These are phyloP conservation scores for Thamnidium elegans DNA, from an alignment of 192 early-diverging fungal genomes.

Conservation along the genomic window DNA sequence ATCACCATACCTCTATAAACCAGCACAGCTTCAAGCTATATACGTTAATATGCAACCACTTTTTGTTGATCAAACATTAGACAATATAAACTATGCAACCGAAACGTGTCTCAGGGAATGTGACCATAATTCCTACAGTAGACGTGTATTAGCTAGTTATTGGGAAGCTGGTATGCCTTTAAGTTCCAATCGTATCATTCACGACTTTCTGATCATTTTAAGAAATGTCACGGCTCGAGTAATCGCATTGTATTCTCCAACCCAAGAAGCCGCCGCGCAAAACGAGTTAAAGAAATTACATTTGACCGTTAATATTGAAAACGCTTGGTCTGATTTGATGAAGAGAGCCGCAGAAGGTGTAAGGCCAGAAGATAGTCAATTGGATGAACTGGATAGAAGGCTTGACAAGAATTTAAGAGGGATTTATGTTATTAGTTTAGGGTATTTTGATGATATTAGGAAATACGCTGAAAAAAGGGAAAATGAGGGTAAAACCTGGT, in stretches of 20 bases:
- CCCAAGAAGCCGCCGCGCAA: neutral
- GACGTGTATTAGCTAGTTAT: slow-evolving; percentile 47
- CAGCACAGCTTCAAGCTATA: slow-evolving; percentile 44
- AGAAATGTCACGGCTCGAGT: slow-evolving; percentile 51
- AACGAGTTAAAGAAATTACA: neutral
- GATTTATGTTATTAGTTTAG: slow-evolving; percentile 51
- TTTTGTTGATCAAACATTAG: slow-evolving; percentile 40
- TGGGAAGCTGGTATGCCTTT: slow-evolving; percentile 41
- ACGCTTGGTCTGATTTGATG: slow-evolving; percentile 5
- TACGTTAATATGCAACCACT: slow-evolving; percentile 43
- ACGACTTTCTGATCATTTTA: slow-evolving; percentile 45
- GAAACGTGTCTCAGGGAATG: slow-evolving; percentile 20
- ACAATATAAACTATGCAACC: slow-evolving; percentile 42
- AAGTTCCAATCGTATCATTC: slow-evolving; percentile 51
- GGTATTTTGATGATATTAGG: slow-evolving; percentile 52
- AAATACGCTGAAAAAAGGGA: slow-evolving; percentile 38
- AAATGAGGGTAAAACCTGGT: slow-evolving; percentile 40
- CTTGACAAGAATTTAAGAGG: slow-evolving; percentile 41
- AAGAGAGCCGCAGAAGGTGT: neutral
- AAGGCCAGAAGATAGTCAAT: neutral
- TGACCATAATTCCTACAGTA: slow-evolving; percentile 38
- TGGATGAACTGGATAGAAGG: slow-evolving; percentile 17
- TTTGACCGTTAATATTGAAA: neutral
- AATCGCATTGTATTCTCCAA: neutral
- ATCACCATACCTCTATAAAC: slow-evolving; percentile 43